Conservation (phyloP, 371 early-diverging fungal genomes). For the Quaeritorhiza haematococci region DNA sequence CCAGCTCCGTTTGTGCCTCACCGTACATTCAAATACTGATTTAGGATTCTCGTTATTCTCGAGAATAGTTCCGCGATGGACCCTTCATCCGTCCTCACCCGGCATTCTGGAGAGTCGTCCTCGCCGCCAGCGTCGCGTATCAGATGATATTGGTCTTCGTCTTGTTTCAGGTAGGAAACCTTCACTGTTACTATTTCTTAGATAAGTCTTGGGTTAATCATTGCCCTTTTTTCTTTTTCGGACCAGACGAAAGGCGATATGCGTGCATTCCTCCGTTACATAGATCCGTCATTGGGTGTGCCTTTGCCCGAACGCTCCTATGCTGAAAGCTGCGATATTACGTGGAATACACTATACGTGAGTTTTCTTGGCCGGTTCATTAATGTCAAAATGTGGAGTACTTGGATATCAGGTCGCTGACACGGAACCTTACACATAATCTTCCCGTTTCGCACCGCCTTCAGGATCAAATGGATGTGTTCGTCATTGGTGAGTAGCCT, state of each 20-base stretch:
- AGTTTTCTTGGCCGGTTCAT: slow-evolving; percentile 4
- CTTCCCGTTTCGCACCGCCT: no score
- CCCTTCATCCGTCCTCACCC: slow-evolving; percentile 94
- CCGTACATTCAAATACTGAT: background rate
- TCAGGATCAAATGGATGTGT: slow-evolving; percentile 83
- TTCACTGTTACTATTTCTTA: no score
- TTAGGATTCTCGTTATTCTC: background rate
- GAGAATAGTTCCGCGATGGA: slow-evolving; percentile 72
- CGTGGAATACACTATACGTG: slow-evolving; percentile 67
- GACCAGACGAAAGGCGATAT: slow-evolving; percentile 82
- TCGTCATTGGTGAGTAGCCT: no score
- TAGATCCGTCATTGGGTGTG: slow-evolving; percentile 76
- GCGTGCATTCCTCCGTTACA: slow-evolving; percentile 67
- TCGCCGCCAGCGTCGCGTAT: slow-evolving; percentile 79
- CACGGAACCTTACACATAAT: no score
- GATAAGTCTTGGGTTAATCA: background rate
- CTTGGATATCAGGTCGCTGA: background rate
- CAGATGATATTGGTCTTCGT: slow-evolving; percentile 81
- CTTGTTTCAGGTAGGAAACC: slow-evolving; percentile 82
- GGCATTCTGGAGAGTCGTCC: slow-evolving; percentile 86
- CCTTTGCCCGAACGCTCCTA: slow-evolving; percentile 87
- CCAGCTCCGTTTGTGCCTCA: no score
- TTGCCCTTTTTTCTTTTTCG: slow-evolving; percentile 5
- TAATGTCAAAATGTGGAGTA: background rate
- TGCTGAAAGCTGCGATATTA: slow-evolving; percentile 81